Evolutionary conservation across 2,329 filamentous ascomycete genomes (phyloP), one percentile per base, ranked within the genome.

Genomic region (Colletotrichum musae): DNA sequence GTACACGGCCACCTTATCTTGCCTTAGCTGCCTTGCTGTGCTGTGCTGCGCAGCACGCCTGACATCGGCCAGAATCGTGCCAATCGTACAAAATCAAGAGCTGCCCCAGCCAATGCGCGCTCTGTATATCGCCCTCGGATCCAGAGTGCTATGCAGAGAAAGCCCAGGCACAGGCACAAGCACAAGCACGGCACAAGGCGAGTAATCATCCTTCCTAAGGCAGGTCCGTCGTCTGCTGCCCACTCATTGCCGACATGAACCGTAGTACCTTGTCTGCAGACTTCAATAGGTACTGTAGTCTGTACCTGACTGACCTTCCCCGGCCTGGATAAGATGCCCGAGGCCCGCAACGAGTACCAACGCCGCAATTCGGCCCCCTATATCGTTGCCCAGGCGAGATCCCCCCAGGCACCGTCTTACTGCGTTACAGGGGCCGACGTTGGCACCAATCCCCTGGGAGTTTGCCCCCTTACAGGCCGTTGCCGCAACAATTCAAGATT

Each of bases 201-300:
- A 32, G 9, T 32, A 52, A 32, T 52, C 50, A 50, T 50, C 26
- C 13, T 21, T 15, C 50, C 50, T 16, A 52, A 26, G 24, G 21
- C 50, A 32, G 21, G n/a, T 50, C 21, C 47, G 45, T 21, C 47
- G 7, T 50, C 47, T 21, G 5, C 47, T 21, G n/a, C 10, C 24
- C 15, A 13, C 13, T 52, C 50, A 52, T 64, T 68, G 41, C 52
- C 65, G 65, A 68, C 65, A 68, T 69, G 66, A 69, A 66, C 66
- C 62, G 58, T 62, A 18, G 47, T 41, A 39, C 48, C 52, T 5
- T 52, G 21, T 15, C 50, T 16, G 26, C 45, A 60, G 28, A 9
- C 10, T 9, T 32, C 10, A 9, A 9, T 32, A 24, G 21, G 21
- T 24, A 24, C 21, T 24, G 21, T 24, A 24, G 18, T 4, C 21